Conservation (phyloP, 805 yeast species). For the Saturnispora gosingensis region DNA sequence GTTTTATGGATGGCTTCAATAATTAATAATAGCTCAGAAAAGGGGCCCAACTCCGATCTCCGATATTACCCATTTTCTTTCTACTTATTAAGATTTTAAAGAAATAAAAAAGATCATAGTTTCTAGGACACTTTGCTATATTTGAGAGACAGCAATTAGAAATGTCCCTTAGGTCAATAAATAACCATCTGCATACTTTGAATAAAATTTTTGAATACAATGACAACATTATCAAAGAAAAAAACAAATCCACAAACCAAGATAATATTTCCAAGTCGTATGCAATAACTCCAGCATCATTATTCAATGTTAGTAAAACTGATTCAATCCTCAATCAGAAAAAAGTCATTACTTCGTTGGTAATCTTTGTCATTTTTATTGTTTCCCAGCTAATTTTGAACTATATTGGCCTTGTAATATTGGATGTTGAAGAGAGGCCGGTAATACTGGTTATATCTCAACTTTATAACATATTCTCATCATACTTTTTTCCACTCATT, state of each 20-base stretch:
- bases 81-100: background rate
- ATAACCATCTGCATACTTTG: background rate
- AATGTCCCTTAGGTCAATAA: background rate
- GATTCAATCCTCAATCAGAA: conserved; percentile 20
- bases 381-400: conserved; percentile 21
- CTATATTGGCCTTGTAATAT: conserved; percentile 22
- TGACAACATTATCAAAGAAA: background rate
- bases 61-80: background rate
- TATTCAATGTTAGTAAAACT: conserved; percentile 18
- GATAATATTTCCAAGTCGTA: background rate
- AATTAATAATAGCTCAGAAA: background rate
- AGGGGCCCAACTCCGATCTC: background rate
- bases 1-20: conserved; percentile 12
- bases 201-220: background rate
- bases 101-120: background rate
- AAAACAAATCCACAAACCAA: background rate
- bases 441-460: conserved; percentile 18
- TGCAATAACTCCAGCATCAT: background rate
- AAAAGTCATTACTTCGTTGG: conserved; percentile 15
- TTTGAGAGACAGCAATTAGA: background rate
- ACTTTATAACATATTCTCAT: conserved; percentile 18
- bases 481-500: conserved; percentile 22
- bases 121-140: background rate
- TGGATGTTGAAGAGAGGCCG: conserved; percentile 21
- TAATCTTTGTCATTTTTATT: conserved; percentile 18